A percentile compares a stretch with the other conserved stretches of the same genome.
These are phyloP conservation scores for Cyclotella baltica DNA, from an alignment of 108 stramenopile species.

Conservation along the genomic window DNA sequence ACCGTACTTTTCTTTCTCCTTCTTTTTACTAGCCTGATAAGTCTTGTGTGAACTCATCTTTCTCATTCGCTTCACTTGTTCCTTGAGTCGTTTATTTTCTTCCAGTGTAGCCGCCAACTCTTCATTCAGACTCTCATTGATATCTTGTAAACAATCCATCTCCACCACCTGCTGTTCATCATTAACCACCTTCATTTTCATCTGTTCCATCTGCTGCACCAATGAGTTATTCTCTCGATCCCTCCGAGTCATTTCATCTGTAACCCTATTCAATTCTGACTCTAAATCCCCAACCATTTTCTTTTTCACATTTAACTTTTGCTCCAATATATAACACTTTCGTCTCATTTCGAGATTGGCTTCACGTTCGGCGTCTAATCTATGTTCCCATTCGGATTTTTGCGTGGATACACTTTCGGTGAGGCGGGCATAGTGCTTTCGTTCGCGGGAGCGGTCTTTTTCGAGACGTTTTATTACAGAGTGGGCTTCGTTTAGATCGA, in stretches of 20 bases:
- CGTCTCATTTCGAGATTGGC: constrained; percentile 7
- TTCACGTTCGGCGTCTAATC: constrained; percentile 4
- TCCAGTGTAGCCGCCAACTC: constrained; percentile 5
- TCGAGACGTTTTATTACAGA: constrained; percentile 10
- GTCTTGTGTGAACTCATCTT: neutral
- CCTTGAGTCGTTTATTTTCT: constrained; percentile 8
- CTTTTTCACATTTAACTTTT: neutral
- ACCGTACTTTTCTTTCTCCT: neutral
- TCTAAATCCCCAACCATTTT: constrained; percentile 1
- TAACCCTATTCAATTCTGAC: constrained; percentile 3
- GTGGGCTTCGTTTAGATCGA: constrained; percentile 18
- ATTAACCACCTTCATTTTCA: neutral
- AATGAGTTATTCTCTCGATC: constrained; percentile 1
- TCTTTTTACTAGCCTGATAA: neutral
- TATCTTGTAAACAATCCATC: constrained; percentile 7
- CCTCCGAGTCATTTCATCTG: neutral
- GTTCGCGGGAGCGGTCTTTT: constrained; percentile 13
- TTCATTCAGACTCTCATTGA: constrained; percentile 11
- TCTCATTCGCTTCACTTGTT: neutral
- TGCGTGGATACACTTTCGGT: neutral
- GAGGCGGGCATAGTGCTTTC: constrained; percentile 5
- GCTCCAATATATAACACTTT: constrained; percentile 22
- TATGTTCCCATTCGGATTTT: neutral
- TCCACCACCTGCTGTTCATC: neutral
- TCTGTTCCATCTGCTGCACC: constrained; percentile 8